Base-by-base conservation (phyloP, 2,329 filamentous ascomycete genomes). In the Pezicula radicicola region DNA sequence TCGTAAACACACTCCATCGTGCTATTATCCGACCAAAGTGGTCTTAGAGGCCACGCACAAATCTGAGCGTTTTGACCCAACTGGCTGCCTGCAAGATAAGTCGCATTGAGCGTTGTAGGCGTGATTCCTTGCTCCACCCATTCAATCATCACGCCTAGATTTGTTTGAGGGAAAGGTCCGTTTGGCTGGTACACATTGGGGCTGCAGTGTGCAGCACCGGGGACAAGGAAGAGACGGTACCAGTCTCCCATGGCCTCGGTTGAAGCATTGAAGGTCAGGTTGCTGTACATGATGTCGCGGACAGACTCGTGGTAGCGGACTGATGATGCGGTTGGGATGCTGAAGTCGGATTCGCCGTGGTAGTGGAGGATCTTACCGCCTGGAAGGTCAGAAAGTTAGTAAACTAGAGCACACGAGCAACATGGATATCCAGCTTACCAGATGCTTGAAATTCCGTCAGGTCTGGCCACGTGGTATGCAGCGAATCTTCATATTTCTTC, bases 121-220 rank as follows among this genome's bases (percentile, higher is more conserved):
- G 57, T 59, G 21, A 67, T 55, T 13, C 66, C 86, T 55, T 87
- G 88, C 57, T 78, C 80, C 10, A 90, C 72, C 60, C 77, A 88
- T 61, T 89, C 83, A 62, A 90, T 88, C 16, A 84, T 81, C 2
- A 84, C 88, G 2, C 84, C 81, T 65, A 88, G 82, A 41, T 89
- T 84, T 4, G 83, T 83, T 55, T 82, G 75, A 13, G 46, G 46
- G 46, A 49, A 49, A 6, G 46, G 48, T 19, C 48, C 48, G 21
- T 43, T 49, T 0, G 73, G 73, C 65, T 75, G 72, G 2, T 72
- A 64, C 4, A 62, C 50, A 65, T 77, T 79, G 37, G 65, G 60
- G 41, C 21, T 51, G 56, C 78, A 81, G 62, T 81, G 78, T 3
- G 61, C 66, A 65, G 77, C 75, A 13, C 78, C 79, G 52, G 62